Evolutionary conservation across 768 basidiomycete genomes (phyloP).

Genomic region (Lentinula edodes): DNA sequence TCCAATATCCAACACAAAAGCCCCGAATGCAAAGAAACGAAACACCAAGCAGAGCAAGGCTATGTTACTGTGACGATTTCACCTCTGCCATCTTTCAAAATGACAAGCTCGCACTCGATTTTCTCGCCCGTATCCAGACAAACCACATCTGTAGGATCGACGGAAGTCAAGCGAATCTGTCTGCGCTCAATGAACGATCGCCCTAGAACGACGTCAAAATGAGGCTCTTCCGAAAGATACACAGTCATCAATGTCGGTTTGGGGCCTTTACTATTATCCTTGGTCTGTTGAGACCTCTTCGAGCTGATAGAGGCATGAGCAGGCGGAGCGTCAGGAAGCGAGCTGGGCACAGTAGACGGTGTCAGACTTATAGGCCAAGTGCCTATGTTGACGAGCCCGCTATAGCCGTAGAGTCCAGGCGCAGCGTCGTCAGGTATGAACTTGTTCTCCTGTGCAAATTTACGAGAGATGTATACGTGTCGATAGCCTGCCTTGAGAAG

Average conservation of each 20-base stretch:
- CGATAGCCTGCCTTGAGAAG: constrained; percentile 87
- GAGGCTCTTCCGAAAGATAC: constrained; percentile 89
- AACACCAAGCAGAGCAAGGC: neutral
- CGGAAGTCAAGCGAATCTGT: constrained; percentile 73
- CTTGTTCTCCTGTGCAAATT: constrained; percentile 82
- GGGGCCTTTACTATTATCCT: constrained; percentile 13
- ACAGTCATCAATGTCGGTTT: constrained; percentile 53
- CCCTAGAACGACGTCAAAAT: constrained; percentile 94
- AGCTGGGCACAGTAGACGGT: constrained; percentile 29
- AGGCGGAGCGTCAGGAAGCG: constrained; percentile 21
- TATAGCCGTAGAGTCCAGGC: constrained; percentile 92
- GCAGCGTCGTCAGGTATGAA: constrained; percentile 85
- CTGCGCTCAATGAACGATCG: constrained; percentile 79
- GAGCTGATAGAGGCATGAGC: neutral
- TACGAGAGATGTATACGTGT: constrained; percentile 92
- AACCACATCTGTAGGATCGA: constrained; percentile 85
- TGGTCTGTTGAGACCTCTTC: neutral
- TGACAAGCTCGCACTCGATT: constrained; percentile 87
- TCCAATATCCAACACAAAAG: neutral
- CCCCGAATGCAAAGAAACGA: neutral
- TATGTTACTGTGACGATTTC: constrained; percentile 88
- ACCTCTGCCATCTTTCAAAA: constrained; percentile 86
- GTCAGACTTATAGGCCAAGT: constrained; percentile 78
- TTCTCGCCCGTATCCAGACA: constrained; percentile 92
- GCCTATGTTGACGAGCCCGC: constrained; percentile 81